phyloP scores from a whole-genome alignment of 345 rosid species.

The Fremontodendron californicum region DNA sequence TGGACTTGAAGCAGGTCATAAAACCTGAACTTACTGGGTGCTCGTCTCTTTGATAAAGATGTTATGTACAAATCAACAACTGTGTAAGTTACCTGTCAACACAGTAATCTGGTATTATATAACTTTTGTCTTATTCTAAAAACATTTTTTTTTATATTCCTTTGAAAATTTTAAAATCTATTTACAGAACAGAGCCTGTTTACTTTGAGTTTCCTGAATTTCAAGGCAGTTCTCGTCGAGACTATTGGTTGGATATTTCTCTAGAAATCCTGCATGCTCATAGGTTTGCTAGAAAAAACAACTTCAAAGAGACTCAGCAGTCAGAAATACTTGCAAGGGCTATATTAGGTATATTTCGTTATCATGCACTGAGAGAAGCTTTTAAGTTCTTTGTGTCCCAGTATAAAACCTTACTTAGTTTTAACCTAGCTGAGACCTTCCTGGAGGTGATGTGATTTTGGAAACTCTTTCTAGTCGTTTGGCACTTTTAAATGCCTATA shows the following conservation, averaged over 20 bases:
- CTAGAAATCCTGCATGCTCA: slow-evolving; percentile 76
- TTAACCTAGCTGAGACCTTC: slow-evolving; percentile 89
- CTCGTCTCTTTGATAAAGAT: slow-evolving; percentile 94
- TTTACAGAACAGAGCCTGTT: slow-evolving; percentile 66
- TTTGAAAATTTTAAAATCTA: slow-evolving; percentile 8
- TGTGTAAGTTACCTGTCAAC: slow-evolving; percentile 49
- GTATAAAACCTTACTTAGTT: slow-evolving; percentile 72
- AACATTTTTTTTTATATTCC: slow-evolving; percentile 5
- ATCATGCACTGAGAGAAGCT: slow-evolving; percentile 75
- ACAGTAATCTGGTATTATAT: slow-evolving; percentile 14
- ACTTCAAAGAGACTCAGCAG: slow-evolving; percentile 58
- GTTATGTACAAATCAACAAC: slow-evolving; percentile 81
- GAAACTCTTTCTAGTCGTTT: slow-evolving; percentile 62
- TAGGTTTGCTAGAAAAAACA: slow-evolving; percentile 58
- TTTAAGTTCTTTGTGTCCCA: slow-evolving; percentile 69
- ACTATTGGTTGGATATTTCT: slow-evolving; percentile 86
- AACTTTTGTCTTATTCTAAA: slow-evolving; percentile 2
- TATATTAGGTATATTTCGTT: slow-evolving; percentile 64
- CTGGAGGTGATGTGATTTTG: slow-evolving; percentile 76
- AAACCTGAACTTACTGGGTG: slow-evolving; percentile 94
- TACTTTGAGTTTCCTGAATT: slow-evolving; percentile 92
- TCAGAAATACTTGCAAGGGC: slow-evolving; percentile 77
- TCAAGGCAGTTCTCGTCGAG: slow-evolving; percentile 84
- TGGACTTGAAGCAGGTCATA: slow-evolving; percentile 74
- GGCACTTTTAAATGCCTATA: slow-evolving; percentile 40